Evolutionary conservation across 164 flowering plant genomes (phyloP), one percentile per base, ranked within the genome.

Genomic region (Chimonanthus praecox): DNA sequence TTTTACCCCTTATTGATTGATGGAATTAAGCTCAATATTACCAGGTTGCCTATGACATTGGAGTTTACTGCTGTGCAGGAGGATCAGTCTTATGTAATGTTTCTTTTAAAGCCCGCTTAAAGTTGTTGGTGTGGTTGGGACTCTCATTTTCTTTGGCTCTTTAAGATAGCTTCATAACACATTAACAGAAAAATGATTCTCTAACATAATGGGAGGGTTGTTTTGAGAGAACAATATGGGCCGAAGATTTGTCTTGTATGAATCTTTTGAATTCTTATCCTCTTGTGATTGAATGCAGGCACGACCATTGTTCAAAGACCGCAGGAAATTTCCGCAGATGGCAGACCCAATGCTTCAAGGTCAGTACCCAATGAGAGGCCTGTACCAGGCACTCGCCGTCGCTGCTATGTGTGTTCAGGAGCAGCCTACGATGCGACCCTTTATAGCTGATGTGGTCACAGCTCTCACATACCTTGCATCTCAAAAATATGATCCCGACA

Each of bases 381-480:
- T 93, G 75, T 93, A 89, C 73, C 97, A 93, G 84, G 98, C 97
- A 16, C 92, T 93, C 72, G 94, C 94, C 67, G 86, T 93, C 72
- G 98, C 98, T 13, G 94, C 94, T 18, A 93, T 93, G 97, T 91
- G 98, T 75, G 97, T 93, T 50, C 97, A 90, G 76, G 97, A 93
- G 75, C 92, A 93, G 77, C 94, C 98, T 7, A 84, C 82, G 68
- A 83, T 88, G 91, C 85, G 97, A 9, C 98, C 97, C n/a, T 72
- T 84, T 44, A 90, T 93, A 49, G 92, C 92, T 44, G 98, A 93
- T 77, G 97, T 93, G 4, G 98, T 93, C 60, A 93, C 98, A 4
- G 97, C 95, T 75, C 82, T 93, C 45, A 68, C 77, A 49, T 93
- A 91, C 74, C 94, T 93, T 66, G 90, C 97, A 72, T 78, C 91